Percentiles rank a stretch among this genome's conserved stretches.
phyloP scores from a whole-genome alignment of 345 rosid genomes.

The Euphorbia tirucalli region DNA sequence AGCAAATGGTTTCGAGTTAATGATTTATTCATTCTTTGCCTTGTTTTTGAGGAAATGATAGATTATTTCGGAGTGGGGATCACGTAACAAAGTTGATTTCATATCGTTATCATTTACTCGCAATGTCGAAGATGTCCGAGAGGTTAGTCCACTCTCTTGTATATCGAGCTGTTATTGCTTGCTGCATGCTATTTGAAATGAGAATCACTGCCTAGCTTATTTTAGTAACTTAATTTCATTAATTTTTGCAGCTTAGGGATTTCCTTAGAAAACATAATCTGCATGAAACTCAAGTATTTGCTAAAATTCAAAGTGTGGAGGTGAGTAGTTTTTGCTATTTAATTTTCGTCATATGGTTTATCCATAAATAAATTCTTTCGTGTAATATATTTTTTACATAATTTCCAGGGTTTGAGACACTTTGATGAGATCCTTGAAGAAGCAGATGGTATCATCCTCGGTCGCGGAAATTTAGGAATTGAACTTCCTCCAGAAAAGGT shows the following conservation, averaged over 20 bases:
- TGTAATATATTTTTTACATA: not conserved
- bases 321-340: slow-evolving; percentile 16
- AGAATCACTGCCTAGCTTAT: not conserved
- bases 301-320: slow-evolving; percentile 39
- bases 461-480: slow-evolving; percentile 41
- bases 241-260: slow-evolving; percentile 29
- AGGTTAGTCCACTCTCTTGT: slow-evolving; percentile 17
- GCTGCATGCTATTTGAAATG: not conserved
- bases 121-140: slow-evolving; percentile 29
- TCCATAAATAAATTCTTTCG: not conserved
- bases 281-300: slow-evolving; percentile 30
- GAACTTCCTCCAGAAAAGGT: slow-evolving; percentile 45
- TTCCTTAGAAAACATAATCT: slow-evolving; percentile 27
- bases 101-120: slow-evolving; percentile 36
- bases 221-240: not conserved
- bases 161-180: not conserved
- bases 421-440: slow-evolving; percentile 35
- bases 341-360: not conserved
- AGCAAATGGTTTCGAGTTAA: too few relatives aligned
- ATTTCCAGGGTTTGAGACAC: slow-evolving; percentile 30
- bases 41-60: slow-evolving; percentile 4
- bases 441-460: slow-evolving; percentile 41
- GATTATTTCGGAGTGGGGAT: slow-evolving; percentile 36
- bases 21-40: not conserved
- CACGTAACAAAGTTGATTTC: slow-evolving; percentile 29